A percentile compares a stretch with the other conserved stretches of the same genome.
Conservation (phyloP, 2,329 filamentous ascomycete genomes). For the Graphium sp. region DNA sequence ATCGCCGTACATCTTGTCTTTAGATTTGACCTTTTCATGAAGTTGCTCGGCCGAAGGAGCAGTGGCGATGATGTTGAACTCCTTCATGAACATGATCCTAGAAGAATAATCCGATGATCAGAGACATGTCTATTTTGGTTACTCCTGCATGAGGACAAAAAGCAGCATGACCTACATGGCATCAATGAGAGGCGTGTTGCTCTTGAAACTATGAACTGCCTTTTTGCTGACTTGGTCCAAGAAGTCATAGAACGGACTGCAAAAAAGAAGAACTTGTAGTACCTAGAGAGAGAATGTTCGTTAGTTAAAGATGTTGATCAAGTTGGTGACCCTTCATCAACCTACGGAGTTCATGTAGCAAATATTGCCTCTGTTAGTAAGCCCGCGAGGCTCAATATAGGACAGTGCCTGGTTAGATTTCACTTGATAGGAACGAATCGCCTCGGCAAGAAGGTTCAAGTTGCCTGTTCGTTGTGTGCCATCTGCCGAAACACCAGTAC, state of each 20-base stretch:
- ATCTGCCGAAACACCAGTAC: conserved; percentile 9
- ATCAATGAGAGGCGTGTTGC: conserved; percentile 83
- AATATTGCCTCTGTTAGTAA: conserved; percentile 97
- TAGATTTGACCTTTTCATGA: conserved; percentile 55
- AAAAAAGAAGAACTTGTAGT: conserved; percentile 88
- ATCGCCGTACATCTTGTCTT: conserved; percentile 78
- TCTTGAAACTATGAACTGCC: conserved; percentile 83
- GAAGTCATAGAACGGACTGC: conserved; percentile 87
- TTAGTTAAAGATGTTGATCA: too few species aligned
- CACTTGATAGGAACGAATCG: conserved; percentile 57
- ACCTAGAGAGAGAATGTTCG: conserved; percentile 36
- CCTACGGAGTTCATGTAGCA: conserved; percentile 99
- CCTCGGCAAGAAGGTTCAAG: conserved; percentile 53
- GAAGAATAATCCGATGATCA: conserved; percentile 1
- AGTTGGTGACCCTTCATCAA: conserved; percentile 7
- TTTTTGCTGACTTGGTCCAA: conserved; percentile 72
- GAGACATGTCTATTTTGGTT: too few species aligned
- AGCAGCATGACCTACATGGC: conserved; percentile 51
- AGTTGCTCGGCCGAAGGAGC: conserved; percentile 59
- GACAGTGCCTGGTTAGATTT: conserved; percentile 48
- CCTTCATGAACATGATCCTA: conserved; percentile 90
- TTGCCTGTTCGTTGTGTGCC: conserved; percentile 19
- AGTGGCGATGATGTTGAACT: conserved; percentile 77
- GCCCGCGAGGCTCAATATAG: conserved; percentile 80
- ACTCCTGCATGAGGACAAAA: too few species aligned